Percentiles rank a stretch among this genome's conserved stretches.
Evolutionary conservation across 2,329 filamentous ascomycete genomes (phyloP).

Genomic region (Epichloe elymi): DNA sequence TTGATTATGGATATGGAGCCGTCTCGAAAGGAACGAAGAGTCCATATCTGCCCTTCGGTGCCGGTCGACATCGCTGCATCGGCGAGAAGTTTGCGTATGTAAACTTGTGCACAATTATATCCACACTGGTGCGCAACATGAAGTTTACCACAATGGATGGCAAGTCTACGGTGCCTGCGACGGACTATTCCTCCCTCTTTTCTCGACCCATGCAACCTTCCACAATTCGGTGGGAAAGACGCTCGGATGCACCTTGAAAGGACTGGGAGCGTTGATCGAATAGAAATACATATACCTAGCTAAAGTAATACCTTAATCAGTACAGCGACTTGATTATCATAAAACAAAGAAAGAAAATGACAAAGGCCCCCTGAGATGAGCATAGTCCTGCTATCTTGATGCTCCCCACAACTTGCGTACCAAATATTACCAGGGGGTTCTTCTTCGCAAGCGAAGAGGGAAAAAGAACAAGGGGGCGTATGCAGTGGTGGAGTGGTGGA

Average conservation of each 20-base stretch:
- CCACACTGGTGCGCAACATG: constrained; percentile 47
- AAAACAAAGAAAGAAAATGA: neutral
- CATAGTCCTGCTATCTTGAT: neutral
- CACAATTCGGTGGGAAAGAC: constrained; percentile 20
- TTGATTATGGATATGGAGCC: constrained; percentile 88
- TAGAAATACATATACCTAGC: neutral
- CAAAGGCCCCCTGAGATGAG: neutral
- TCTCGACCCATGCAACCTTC: constrained; percentile 22
- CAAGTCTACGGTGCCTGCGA: constrained; percentile 41
- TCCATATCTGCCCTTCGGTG: constrained; percentile 88
- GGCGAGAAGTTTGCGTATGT: constrained; percentile 88
- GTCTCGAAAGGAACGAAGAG: constrained; percentile 83
- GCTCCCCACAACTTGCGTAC: no score
- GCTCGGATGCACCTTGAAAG: constrained; percentile 1
- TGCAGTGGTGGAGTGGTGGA: no score
- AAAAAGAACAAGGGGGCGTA: no score
- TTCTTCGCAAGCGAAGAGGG: no score
- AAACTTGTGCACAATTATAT: constrained; percentile 52
- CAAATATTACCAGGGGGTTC: no score
- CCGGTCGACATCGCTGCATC: constrained; percentile 85
- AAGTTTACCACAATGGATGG: constrained; percentile 45
- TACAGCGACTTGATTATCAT: neutral
- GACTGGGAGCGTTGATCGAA: neutral
- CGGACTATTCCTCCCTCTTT: constrained; percentile 46
- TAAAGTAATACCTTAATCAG: neutral